Conservation (phyloP, 2,329 filamentous ascomycete species). For the Colletotrichum ledebouriae region DNA sequence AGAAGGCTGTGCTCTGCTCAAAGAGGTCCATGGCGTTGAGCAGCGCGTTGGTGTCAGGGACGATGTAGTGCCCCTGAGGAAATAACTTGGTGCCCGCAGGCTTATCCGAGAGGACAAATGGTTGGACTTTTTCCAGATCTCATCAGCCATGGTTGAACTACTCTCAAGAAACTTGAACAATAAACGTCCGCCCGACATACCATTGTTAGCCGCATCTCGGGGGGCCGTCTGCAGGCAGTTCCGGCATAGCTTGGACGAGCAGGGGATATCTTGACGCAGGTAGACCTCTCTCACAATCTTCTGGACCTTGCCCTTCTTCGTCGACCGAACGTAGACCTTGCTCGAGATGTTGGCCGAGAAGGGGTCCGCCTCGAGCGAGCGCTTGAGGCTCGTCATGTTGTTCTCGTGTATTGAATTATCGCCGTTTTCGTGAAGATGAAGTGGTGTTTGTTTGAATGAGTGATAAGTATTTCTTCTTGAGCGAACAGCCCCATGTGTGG, state of each 20-base stretch:
- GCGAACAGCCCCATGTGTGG: background rate
- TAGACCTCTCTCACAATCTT: conserved; percentile 99
- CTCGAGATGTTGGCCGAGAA: conserved; percentile 84
- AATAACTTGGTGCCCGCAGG: conserved; percentile 87
- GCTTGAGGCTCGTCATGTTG: conserved; percentile 75
- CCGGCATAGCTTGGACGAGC: conserved; percentile 90
- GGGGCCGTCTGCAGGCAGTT: conserved; percentile 81
- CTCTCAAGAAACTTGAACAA: background rate
- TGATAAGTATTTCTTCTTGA: conserved; percentile 4
- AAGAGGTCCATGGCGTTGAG: conserved; percentile 98
- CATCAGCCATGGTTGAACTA: background rate
- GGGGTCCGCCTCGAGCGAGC: conserved; percentile 65
- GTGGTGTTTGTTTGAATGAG: conserved; percentile 1
- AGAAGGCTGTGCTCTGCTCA: conserved; percentile 90
- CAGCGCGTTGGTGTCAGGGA: conserved; percentile 96
- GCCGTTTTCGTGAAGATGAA: conserved; percentile 13
- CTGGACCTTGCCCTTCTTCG: conserved; percentile 95
- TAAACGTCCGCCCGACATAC: conserved; percentile 59
- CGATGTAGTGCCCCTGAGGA: conserved; percentile 90
- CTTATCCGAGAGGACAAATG: conserved; percentile 89
- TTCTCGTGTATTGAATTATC: conserved; percentile 4
- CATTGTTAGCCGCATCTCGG: conserved; percentile 81
- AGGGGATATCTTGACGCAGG: conserved; percentile 95
- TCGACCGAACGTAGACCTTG: conserved; percentile 96
- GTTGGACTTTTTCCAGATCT: conserved; percentile 67